A percentile compares a stretch with the other conserved stretches of the same genome.
Conservation (phyloP, 2,329 filamentous ascomycete species). For the Myriosclerotinia duriaeana region DNA sequence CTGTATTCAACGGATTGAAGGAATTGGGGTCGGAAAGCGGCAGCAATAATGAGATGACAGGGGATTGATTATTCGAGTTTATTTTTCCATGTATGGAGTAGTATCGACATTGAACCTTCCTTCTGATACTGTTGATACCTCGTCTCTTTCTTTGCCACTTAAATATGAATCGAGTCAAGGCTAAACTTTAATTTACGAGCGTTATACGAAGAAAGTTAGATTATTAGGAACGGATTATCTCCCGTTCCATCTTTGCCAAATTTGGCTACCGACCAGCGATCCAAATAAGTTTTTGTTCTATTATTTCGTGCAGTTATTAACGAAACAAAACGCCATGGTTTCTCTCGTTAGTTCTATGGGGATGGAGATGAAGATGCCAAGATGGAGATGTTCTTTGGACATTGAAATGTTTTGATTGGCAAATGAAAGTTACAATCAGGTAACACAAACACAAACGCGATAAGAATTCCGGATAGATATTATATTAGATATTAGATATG, state of each 20-base stretch:
- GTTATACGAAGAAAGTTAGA: not conserved
- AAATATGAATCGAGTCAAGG: not conserved
- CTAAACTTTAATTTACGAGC: conserved; percentile 7
- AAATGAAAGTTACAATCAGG: not conserved
- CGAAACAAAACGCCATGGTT: not conserved
- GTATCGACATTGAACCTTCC: conserved; percentile 9
- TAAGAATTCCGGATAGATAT: not conserved
- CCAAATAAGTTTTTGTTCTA: not conserved
- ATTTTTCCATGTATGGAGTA: not conserved
- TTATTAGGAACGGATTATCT: conserved; percentile 4
- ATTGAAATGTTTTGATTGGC: not conserved
- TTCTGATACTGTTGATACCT: conserved; percentile 7
- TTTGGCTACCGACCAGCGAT: not conserved
- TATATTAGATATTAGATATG: not conserved
- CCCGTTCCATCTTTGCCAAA: not conserved
- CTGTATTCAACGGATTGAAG: not conserved
- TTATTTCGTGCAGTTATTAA: conserved; percentile 8
- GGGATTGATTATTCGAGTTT: not conserved
- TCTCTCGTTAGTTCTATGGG: not conserved
- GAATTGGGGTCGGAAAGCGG: not conserved
- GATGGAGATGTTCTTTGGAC: not conserved
- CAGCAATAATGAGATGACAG: conserved; percentile 10
- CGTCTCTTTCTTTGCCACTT: not conserved
- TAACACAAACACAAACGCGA: conserved; percentile 15
- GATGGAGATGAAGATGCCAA: not conserved